A percentile compares a stretch with the other conserved stretches of the same genome.
Conservation (phyloP, 257 asterid species). For the Fraxinus anomala region DNA sequence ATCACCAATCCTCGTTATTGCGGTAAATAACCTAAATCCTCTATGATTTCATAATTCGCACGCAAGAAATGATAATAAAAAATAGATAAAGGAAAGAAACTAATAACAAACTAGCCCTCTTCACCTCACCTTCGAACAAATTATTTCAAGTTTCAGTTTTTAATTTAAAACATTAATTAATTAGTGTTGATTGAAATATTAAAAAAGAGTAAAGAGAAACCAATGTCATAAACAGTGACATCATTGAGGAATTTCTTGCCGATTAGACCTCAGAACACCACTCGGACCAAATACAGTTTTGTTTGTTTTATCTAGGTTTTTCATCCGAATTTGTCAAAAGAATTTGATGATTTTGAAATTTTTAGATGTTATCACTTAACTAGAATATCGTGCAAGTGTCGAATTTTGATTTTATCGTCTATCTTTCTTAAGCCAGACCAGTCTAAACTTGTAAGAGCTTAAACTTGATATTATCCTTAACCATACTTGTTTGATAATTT, state of each 20-base stretch:
- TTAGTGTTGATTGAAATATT: neutral
- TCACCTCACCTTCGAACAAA: neutral
- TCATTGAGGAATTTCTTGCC: slow-evolving; percentile 82
- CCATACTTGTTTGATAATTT: no score
- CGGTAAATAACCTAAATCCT: neutral
- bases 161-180: neutral
- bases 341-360: no score
- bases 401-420: no score
- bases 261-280: slow-evolving; percentile 79
- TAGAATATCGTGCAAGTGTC: no score
- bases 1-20: neutral
- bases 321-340: no score
- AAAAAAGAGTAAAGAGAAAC: slow-evolving; percentile 30
- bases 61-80: neutral
- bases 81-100: neutral
- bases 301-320: no score
- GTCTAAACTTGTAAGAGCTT: no score
- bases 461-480: no score
- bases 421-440: no score
- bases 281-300: slow-evolving; percentile 6
- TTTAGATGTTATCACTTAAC: no score
- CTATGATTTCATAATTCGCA: neutral
- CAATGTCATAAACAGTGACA: slow-evolving; percentile 76
- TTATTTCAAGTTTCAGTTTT: neutral
- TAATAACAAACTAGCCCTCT: neutral